Conservation (phyloP, 1,284 basidiomycete genomes). For the Xerocomus nothofagi region DNA sequence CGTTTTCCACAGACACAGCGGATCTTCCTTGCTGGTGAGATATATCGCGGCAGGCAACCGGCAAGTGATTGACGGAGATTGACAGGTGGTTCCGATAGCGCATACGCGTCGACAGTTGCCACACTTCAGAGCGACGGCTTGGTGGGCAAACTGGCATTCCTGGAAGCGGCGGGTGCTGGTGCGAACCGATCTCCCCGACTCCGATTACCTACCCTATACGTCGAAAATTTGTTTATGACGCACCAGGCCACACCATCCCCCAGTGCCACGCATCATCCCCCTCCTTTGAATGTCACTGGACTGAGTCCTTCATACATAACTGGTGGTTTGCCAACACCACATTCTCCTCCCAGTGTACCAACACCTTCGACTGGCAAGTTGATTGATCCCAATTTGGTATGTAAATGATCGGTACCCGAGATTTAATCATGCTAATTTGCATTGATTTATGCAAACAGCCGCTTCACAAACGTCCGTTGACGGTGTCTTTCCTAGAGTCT, state of each 20-base stretch:
- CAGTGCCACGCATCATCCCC: slow-evolving; percentile 37
- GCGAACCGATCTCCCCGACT: slow-evolving; percentile 49
- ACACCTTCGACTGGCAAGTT: slow-evolving; percentile 40
- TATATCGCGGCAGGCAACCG: not conserved
- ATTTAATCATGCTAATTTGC: slow-evolving; percentile 15
- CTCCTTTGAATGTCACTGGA: slow-evolving; percentile 44
- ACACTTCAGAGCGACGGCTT: slow-evolving; percentile 59
- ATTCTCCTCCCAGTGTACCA: slow-evolving; percentile 42
- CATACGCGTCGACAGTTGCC: slow-evolving; percentile 48
- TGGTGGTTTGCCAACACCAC: slow-evolving; percentile 57
- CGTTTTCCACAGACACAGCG: slow-evolving; percentile 73
- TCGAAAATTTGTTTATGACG: slow-evolving; percentile 66
- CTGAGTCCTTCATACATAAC: slow-evolving; percentile 41
- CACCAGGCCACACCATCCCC: slow-evolving; percentile 44
- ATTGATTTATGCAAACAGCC: slow-evolving; percentile 37
- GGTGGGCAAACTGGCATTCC: slow-evolving; percentile 63
- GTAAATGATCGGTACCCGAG: slow-evolving; percentile 20
- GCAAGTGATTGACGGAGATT: slow-evolving; percentile 11
- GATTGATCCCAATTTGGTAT: slow-evolving; percentile 56
- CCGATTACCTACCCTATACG: slow-evolving; percentile 51
- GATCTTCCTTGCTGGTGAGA: slow-evolving; percentile 68
- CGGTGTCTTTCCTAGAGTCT: not conserved
- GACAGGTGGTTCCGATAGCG: slow-evolving; percentile 44
- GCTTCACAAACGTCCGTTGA: slow-evolving; percentile 49
- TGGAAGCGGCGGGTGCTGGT: slow-evolving; percentile 51